Evolutionary conservation across 495 filamentous ascomycete species (phyloP).

Genomic region (Penicillium subrubescens): DNA sequence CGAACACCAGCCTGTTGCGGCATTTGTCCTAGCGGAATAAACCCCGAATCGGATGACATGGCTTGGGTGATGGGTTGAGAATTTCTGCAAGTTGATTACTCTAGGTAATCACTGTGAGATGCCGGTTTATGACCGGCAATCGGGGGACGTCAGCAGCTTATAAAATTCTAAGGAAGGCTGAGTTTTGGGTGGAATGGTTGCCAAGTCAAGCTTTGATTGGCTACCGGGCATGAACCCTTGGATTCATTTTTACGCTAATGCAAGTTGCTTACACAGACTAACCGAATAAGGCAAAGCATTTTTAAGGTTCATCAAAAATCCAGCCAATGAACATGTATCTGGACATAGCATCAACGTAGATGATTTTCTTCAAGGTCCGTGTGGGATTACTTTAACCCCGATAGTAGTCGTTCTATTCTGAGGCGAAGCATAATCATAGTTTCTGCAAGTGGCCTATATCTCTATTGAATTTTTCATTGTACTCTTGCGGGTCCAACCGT

Average conservation of each 20-base stretch:
- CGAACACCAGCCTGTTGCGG: slow-evolving; percentile 17
- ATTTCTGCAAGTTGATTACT: not conserved
- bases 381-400: not conserved
- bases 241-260: not conserved
- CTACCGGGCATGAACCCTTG: not conserved
- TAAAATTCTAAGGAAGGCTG: not conserved
- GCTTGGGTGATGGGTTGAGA: not conserved
- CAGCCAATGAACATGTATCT: not conserved
- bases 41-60: not conserved
- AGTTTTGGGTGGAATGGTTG: not conserved
- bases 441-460: no score
- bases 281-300: not conserved
- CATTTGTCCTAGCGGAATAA: slow-evolving; percentile 16
- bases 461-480: no score
- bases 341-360: not conserved
- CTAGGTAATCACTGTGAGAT: not conserved
- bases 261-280: not conserved
- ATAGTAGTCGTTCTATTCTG: not conserved
- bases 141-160: not conserved
- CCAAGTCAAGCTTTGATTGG: not conserved
- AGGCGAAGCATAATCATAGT: no score
- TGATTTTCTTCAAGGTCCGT: not conserved
- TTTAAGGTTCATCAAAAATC: not conserved
- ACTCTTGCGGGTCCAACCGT: no score
- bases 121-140: not conserved